Evolutionary conservation across 1,139 yeast genomes (phyloP).

Genomic region (Blastobotrys persicus): DNA sequence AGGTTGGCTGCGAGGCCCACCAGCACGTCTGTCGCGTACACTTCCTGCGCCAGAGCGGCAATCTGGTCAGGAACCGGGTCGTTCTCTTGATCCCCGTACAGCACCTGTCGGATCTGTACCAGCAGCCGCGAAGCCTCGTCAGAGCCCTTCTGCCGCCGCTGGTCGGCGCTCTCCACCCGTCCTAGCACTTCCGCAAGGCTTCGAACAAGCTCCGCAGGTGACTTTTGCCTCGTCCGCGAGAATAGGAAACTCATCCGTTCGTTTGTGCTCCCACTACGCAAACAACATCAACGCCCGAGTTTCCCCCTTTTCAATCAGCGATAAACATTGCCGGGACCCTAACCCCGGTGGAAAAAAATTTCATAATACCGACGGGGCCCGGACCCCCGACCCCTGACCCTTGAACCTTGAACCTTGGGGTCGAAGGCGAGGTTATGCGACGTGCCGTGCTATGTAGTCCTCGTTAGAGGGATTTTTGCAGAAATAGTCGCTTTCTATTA

Average conservation of each 20-base stretch:
- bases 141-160: conserved; percentile 23
- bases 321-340: conserved; percentile 1
- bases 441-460: too few species aligned
- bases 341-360: too few species aligned
- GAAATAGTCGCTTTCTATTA: too few species aligned
- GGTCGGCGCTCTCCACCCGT: conserved; percentile 51
- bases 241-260: conserved; percentile 77
- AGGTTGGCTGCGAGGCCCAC: conserved; percentile 58
- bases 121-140: conserved; percentile 76
- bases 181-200: conserved; percentile 69
- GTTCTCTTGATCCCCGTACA: conserved; percentile 71
- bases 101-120: conserved; percentile 61
- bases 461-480: too few species aligned
- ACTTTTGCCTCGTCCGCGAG: conserved; percentile 80
- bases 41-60: conserved; percentile 65
- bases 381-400: too few species aligned
- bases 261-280: not conserved
- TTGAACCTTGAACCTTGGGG: too few species aligned
- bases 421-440: too few species aligned
- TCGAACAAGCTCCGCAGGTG: conserved; percentile 80
- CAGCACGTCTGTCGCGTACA: conserved; percentile 69
- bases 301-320: not conserved
- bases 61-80: conserved; percentile 77
- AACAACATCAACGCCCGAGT: not conserved
- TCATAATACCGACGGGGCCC: too few species aligned